These are phyloP conservation scores for Euphorbia pulcherrima DNA, from an alignment of 345 rosid species.

Conservation along the genomic window DNA sequence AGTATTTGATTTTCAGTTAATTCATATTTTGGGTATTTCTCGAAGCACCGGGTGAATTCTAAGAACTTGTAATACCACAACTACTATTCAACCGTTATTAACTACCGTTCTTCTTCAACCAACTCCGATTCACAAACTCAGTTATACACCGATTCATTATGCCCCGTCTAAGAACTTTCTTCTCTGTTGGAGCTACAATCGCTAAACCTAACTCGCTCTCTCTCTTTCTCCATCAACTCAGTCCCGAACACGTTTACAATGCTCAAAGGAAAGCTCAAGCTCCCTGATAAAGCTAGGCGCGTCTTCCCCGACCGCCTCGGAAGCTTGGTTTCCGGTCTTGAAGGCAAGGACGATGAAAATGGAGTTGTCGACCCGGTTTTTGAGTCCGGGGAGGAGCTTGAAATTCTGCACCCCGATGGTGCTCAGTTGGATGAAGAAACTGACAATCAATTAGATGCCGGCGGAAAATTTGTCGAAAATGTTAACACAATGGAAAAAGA, in stretches of 20 bases:
- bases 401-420: slow-evolving; percentile 43
- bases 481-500: slow-evolving; percentile 24
- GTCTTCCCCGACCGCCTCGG: slow-evolving; percentile 48
- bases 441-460: slow-evolving; percentile 13
- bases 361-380: slow-evolving; percentile 23
- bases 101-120: slow-evolving; percentile 41
- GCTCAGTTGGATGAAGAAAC: slow-evolving; percentile 22
- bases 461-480: slow-evolving; percentile 8
- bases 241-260: slow-evolving; percentile 22
- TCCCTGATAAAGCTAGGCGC: slow-evolving; percentile 39
- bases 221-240: slow-evolving; percentile 16
- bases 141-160: slow-evolving; percentile 13
- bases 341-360: slow-evolving; percentile 30
- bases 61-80: no score
- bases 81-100: slow-evolving; percentile 37
- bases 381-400: slow-evolving; percentile 60
- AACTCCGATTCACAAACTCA: neutral
- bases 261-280: slow-evolving; percentile 54
- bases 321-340: slow-evolving; percentile 46
- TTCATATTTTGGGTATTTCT: no score
- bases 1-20: no score
- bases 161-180: neutral
- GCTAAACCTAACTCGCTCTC: slow-evolving; percentile 6
- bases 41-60: no score
- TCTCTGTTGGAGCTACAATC: slow-evolving; percentile 15